Evolutionary conservation across 768 basidiomycete species (phyloP), one percentile per base, ranked within the genome.

Genomic region (Leccinum subtestaceum): DNA sequence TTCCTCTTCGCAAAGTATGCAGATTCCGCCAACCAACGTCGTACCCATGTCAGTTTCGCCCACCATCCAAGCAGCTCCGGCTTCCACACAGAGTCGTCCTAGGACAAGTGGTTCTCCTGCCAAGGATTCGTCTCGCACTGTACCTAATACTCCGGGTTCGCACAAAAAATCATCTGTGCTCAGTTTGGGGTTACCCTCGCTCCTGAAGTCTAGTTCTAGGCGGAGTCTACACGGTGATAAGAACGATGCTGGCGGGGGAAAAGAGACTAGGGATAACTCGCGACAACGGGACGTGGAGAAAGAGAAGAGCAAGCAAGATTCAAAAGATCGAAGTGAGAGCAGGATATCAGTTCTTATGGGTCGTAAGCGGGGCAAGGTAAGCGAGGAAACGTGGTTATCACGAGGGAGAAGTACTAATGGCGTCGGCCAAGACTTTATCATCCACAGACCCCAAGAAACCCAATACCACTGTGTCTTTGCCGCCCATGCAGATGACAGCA

Each of bases 401-500:
- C 25, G 21, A 5, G 48, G 11, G 43, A 43, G n/a, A 52, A 51
- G 32, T 45, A 38, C 63, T 70, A 53, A 70, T 62, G 12, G 3
- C 2, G 17, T 56, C 10, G 51, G 43, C 43, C 52, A 70, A 95
- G 94, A 95, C 92, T 12, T 72, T 93, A 50, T 95, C 93, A 17
- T 91, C 88, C 15, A 81, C 84, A 25, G 93, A 95, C 63, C 83
- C 89, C 52, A 86, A 87, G 72, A 93, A 91, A 70, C 77, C 80
- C 34, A 82, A 84, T 67, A 81, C 85, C 19, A 82, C 87, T 49
- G 82, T 89, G 59, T 82, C 80, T 67, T 75, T 96, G 65, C 95
- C 95, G 13, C 95, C 95, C 21, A 88, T 96, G 84, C 93, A 95
- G 68, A 91, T 96, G 68, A 80, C 88, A 34, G 93, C 91, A 15